phyloP scores from a whole-genome alignment of 129 eudicot species.

The Helianthus tuberosus region DNA sequence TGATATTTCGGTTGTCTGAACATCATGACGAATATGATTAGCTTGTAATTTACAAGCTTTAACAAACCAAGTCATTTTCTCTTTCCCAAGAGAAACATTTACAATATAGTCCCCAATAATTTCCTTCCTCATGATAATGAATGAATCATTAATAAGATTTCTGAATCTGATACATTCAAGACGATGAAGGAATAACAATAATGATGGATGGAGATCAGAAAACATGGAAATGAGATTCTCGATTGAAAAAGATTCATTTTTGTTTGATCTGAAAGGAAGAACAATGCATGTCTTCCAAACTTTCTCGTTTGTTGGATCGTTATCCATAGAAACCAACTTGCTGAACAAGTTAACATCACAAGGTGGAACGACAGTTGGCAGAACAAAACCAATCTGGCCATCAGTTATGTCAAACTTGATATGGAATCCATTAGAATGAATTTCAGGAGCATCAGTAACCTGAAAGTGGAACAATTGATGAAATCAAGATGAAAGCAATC shows the following conservation, averaged over 20 bases:
- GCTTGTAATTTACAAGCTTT: conserved; percentile 56
- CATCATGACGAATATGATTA: conserved; percentile 53
- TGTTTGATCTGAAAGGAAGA: conserved; percentile 67
- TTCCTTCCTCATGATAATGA: conserved; percentile 65
- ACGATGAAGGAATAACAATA: conserved; percentile 78
- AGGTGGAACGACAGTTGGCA: conserved; percentile 73
- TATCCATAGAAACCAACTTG: conserved; percentile 44
- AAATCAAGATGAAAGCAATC: too few species aligned
- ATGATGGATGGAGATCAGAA: conserved; percentile 83
- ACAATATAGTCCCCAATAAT: conserved; percentile 61
- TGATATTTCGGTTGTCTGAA: conserved; percentile 70
- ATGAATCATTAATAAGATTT: conserved; percentile 52
- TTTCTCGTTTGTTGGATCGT: conserved; percentile 28
- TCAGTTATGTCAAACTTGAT: conserved; percentile 74
- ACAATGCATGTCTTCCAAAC: conserved; percentile 75
- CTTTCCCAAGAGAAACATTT: conserved; percentile 58
- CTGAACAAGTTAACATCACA: conserved; percentile 51
- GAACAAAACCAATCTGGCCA: conserved; percentile 86
- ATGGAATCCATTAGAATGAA: conserved; percentile 88
- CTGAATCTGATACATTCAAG: conserved; percentile 66
- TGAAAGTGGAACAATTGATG: conserved; percentile 19
- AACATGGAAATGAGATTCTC: conserved; percentile 68
- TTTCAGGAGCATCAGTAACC: conserved; percentile 93
- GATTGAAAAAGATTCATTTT: conserved; percentile 41
- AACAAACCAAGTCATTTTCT: conserved; percentile 71